Conservation (phyloP, 805 yeast genomes). For the Nakazawaea holstii region DNA sequence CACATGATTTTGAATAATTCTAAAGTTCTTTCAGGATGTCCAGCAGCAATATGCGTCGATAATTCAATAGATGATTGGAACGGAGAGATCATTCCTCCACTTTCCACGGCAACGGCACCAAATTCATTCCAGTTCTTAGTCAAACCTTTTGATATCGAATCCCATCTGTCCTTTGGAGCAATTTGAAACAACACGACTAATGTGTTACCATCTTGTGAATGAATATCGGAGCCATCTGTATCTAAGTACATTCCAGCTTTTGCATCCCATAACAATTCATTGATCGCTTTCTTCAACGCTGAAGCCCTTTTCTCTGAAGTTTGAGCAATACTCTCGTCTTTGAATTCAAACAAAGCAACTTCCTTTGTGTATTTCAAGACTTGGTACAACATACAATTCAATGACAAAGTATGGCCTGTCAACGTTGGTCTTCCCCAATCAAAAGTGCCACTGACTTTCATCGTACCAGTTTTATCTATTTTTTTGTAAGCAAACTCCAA, state of each 20-base stretch:
- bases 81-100: constrained; percentile 11
- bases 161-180: constrained; percentile 3
- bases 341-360: constrained; percentile 3
- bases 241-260: constrained; percentile 8
- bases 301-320: neutral
- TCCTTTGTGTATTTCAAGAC: constrained; percentile 3
- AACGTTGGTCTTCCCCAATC: constrained; percentile 13
- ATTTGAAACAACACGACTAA: constrained; percentile 5
- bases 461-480: constrained; percentile 9
- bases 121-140: constrained; percentile 11
- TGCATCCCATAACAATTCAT: constrained; percentile 9
- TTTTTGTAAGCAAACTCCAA: constrained; percentile 6
- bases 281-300: constrained; percentile 3
- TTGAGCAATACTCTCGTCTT: neutral
- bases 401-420: constrained; percentile 7
- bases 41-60: constrained; percentile 6
- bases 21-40: constrained; percentile 11
- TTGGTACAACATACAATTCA: constrained; percentile 9
- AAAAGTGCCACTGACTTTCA: constrained; percentile 8
- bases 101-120: constrained; percentile 11
- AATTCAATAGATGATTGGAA: constrained; percentile 10
- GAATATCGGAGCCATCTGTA: constrained; percentile 8
- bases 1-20: constrained; percentile 11
- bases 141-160: constrained; percentile 8
- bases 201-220: constrained; percentile 11